Evolutionary conservation across 2,329 filamentous ascomycete genomes (phyloP).

Genomic region (Cadophora sp.): DNA sequence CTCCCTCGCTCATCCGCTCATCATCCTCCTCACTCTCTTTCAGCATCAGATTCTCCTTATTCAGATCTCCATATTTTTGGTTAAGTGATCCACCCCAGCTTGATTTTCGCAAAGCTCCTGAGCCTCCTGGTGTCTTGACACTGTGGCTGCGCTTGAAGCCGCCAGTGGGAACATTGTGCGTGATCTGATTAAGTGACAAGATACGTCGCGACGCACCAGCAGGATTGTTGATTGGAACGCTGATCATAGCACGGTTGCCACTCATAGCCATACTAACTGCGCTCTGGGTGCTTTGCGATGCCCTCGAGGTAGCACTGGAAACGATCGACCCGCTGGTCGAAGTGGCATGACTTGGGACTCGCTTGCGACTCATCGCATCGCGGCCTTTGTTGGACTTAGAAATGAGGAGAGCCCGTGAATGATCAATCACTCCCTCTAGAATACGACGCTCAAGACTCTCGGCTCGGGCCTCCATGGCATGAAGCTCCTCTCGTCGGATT

Average conservation of each 20-base stretch:
- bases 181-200: constrained; percentile 89
- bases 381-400: constrained; percentile 58
- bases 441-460: constrained; percentile 91
- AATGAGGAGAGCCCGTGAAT: constrained; percentile 89
- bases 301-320: constrained; percentile 42
- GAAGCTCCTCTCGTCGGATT: constrained; percentile 88
- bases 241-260: constrained; percentile 45
- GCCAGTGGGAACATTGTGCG: constrained; percentile 67
- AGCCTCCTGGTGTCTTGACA: constrained; percentile 65
- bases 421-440: constrained; percentile 93
- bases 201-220: constrained; percentile 75
- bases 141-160: constrained; percentile 80
- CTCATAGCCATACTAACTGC: constrained; percentile 62
- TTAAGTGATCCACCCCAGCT: constrained; percentile 67
- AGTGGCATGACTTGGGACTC: constrained; percentile 53
- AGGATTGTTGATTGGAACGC: constrained; percentile 49
- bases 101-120: constrained; percentile 64
- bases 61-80: constrained; percentile 55
- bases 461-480: constrained; percentile 87
- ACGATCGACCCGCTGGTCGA: constrained; percentile 47
- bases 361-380: constrained; percentile 58
- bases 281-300: constrained; percentile 46
- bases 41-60: constrained; percentile 69
- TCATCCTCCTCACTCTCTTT: constrained; percentile 65
- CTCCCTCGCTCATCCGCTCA: constrained; percentile 31